Evolutionary conservation across 2,329 filamentous ascomycete species (phyloP), one percentile per base, ranked within the genome.

Genomic region (Tolypocladium inflatum): DNA sequence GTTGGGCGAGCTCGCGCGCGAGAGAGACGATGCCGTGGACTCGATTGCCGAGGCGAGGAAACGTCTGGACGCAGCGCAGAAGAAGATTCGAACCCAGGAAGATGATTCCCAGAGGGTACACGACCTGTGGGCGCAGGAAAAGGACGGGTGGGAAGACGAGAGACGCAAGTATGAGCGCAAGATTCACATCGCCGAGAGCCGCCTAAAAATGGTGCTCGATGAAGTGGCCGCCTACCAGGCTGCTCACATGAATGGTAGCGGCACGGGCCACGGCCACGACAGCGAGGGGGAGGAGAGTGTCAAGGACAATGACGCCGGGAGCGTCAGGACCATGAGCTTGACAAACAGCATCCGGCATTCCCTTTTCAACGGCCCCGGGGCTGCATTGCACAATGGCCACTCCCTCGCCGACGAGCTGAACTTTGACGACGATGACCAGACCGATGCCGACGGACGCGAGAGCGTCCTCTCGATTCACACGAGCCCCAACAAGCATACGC

Each of bases 361-460:
- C 2, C 75, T 87, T 30, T 76, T 89, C 61, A 86, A 80, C 61
- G 78, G 79, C 4, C 71, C 76, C 11, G 73, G 45, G 15, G 30
- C 30, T 2, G 38, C 19, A 4, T 9, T 76, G 23, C 67, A 76
- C 4, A 85, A 84, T 64, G 89, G 88, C 1, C 73, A 91, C 59
- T 96, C 88, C 61, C 79, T 99, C 45, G 94, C 94, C 0, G 92
- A 97, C 65, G 94, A 99, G 74, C 80, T 99, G 57, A 87, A 90
- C 61, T 89, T 96, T 61, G 89, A 93, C 58, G 90, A 92, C 38
- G 80, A 83, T 50, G 82, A 84, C 57, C 77, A 89, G 61, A 87
- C 88, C 41, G 86, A 92, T 62, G 81, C 87, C 51, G 88, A 90
- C 55, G 86, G 86, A 2, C 83, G 85, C 42, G 82, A 86, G 58